A percentile compares a stretch with the other conserved stretches of the same genome.
Evolutionary conservation across 768 basidiomycete species (phyloP).

Genomic region (Naganishia kalamii): DNA sequence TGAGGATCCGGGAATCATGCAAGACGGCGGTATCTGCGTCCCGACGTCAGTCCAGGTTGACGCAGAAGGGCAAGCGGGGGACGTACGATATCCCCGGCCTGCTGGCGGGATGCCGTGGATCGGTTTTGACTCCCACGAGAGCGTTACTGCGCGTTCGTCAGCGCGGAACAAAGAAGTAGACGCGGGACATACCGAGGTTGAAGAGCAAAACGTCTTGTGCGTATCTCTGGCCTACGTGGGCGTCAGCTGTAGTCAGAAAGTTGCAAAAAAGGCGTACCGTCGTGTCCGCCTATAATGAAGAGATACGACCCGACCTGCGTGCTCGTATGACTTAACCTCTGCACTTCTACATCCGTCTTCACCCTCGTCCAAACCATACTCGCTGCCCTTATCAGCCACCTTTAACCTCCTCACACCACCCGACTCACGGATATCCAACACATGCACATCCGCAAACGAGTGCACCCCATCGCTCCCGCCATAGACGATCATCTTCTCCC

Average conservation of each 20-base stretch:
- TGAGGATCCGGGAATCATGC: slow-evolving; percentile 74
- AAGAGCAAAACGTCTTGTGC: slow-evolving; percentile 65
- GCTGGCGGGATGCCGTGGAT: slow-evolving; percentile 64
- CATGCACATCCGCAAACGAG: slow-evolving; percentile 82
- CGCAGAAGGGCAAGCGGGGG: background rate
- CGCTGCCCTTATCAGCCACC: slow-evolving; percentile 28
- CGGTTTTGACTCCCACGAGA: slow-evolving; percentile 71
- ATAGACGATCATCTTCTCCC: slow-evolving; percentile 75
- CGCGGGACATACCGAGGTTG: slow-evolving; percentile 63
- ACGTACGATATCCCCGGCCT: slow-evolving; percentile 61
- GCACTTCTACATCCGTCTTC: slow-evolving; percentile 49
- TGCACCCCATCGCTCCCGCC: slow-evolving; percentile 88
- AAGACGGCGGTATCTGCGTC: slow-evolving; percentile 63
- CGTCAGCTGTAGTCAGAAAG: background rate
- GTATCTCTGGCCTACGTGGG: slow-evolving; percentile 49
- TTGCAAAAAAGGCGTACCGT: slow-evolving; percentile 53
- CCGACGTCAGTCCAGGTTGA: background rate
- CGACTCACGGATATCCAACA: slow-evolving; percentile 69
- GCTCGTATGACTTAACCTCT: slow-evolving; percentile 70
- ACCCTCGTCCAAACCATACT: slow-evolving; percentile 45
- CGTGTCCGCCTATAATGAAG: slow-evolving; percentile 82
- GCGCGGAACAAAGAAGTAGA: background rate
- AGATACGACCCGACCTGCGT: slow-evolving; percentile 89
- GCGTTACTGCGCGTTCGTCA: slow-evolving; percentile 56
- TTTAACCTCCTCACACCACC: background rate